Percentiles rank a stretch among this genome's conserved stretches.
Evolutionary conservation across 1,284 basidiomycete species (phyloP).

Genomic region (Athelia psychrophila): DNA sequence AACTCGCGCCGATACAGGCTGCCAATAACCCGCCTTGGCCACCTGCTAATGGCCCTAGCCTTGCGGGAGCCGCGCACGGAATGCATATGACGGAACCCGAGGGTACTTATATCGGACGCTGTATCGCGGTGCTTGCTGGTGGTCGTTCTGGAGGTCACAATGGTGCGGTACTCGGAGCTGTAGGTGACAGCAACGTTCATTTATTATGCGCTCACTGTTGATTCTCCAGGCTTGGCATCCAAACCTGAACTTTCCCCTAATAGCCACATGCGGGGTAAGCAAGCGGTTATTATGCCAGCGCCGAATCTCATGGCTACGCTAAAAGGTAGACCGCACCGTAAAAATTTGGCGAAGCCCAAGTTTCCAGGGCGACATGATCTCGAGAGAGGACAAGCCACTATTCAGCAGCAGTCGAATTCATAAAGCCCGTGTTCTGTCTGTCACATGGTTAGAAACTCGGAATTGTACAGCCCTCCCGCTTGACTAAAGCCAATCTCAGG

Average conservation of each 20-base stretch:
- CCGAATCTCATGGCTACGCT: constrained; percentile 1
- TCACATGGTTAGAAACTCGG: constrained; percentile 48
- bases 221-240: constrained; percentile 47
- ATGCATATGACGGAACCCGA: constrained; percentile 56
- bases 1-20: constrained; percentile 27
- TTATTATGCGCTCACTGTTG: background rate
- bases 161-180: constrained; percentile 63
- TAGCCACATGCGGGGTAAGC: constrained; percentile 73
- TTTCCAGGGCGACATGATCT: constrained; percentile 31
- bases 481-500: constrained; percentile 35
- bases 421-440: constrained; percentile 58
- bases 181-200: constrained; percentile 27
- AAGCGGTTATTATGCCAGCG: constrained; percentile 2
- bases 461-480: background rate
- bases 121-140: constrained; percentile 61
- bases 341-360: constrained; percentile 64
- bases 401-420: constrained; percentile 66
- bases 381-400: constrained; percentile 69
- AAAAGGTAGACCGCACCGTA: constrained; percentile 64
- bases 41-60: constrained; percentile 44
- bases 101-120: constrained; percentile 59
- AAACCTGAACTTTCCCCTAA: constrained; percentile 54
- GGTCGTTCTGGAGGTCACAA: constrained; percentile 69
- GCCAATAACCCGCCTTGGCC: constrained; percentile 59
- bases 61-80: constrained; percentile 68